Conservation (phyloP, 2,329 filamentous ascomycete genomes). For the Xylariaceae sp. region DNA sequence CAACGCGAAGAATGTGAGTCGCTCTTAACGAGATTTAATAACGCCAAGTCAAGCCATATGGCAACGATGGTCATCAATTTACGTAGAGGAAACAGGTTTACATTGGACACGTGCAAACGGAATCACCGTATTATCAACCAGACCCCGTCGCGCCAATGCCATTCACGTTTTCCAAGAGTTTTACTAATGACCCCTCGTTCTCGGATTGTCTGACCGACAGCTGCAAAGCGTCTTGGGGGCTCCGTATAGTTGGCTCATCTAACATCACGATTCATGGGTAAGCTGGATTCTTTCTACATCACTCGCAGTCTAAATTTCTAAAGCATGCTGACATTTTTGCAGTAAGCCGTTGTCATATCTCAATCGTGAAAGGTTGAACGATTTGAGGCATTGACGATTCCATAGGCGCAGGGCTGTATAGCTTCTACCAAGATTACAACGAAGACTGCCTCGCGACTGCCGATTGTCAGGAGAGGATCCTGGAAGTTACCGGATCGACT, state of each 20-base stretch:
- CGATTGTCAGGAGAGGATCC: conserved; percentile 55
- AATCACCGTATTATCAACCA: conserved; percentile 62
- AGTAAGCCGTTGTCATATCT: no score
- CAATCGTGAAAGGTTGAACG: no score
- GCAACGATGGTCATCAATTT: not conserved
- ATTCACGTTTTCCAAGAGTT: conserved; percentile 37
- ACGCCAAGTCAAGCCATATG: not conserved
- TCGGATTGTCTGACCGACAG: conserved; percentile 36
- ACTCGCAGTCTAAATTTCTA: no score
- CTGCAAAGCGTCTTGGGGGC: conserved; percentile 55
- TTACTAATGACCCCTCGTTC: conserved; percentile 50
- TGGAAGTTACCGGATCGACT: conserved; percentile 23
- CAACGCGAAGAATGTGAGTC: conserved; percentile 51
- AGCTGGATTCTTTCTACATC: no score
- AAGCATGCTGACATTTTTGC: no score
- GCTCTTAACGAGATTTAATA: not conserved
- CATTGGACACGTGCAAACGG: conserved; percentile 62
- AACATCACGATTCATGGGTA: conserved; percentile 51
- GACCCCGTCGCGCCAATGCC: conserved; percentile 54
- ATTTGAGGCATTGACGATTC: no score
- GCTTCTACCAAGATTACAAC: conserved; percentile 56
- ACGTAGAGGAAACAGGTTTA: conserved; percentile 55
- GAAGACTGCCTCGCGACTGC: conserved; percentile 49
- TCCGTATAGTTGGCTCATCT: conserved; percentile 50
- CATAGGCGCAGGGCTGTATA: conserved; percentile 57